Conservation (phyloP, 2,329 filamentous ascomycete species). For the Colletotrichum lupini region DNA sequence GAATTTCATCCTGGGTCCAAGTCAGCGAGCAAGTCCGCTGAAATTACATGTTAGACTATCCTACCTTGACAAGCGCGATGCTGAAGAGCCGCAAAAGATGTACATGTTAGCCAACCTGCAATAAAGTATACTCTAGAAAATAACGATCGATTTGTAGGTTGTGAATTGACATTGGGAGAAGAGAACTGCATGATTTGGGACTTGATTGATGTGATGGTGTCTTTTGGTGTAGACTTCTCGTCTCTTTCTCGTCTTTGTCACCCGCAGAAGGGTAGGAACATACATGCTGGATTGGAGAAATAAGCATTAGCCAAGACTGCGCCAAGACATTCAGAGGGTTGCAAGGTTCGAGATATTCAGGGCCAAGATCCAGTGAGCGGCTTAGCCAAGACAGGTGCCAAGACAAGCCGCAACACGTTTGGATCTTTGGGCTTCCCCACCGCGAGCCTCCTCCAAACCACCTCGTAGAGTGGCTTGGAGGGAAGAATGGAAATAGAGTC, state of each 20-base stretch:
- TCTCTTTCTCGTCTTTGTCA: constrained; percentile 41
- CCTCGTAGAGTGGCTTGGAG: background rate
- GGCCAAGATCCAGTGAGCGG: constrained; percentile 28
- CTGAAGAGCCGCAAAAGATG: constrained; percentile 53
- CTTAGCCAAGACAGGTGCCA: constrained; percentile 26
- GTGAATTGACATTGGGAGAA: constrained; percentile 8
- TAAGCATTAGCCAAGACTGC: constrained; percentile 28
- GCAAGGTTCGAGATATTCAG: constrained; percentile 14
- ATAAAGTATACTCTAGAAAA: constrained; percentile 35
- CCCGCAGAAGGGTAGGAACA: constrained; percentile 52
- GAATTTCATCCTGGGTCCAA: constrained; percentile 74
- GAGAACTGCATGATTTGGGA: constrained; percentile 48
- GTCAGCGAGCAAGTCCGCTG: background rate
- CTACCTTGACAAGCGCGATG: constrained; percentile 78
- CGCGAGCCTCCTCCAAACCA: constrained; percentile 6
- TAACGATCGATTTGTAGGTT: constrained; percentile 36
- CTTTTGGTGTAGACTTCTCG: constrained; percentile 46
- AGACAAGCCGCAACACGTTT: constrained; percentile 4
- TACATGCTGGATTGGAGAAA: constrained; percentile 58
- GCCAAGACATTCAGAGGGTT: constrained; percentile 21
- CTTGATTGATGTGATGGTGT: constrained; percentile 62
- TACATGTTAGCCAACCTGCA: constrained; percentile 45
- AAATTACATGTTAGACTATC: constrained; percentile 24
- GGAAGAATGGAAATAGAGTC: background rate
- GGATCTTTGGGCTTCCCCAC: background rate